Conservation (phyloP, 169 alveolate species). For the Cryptosporidium muris region DNA sequence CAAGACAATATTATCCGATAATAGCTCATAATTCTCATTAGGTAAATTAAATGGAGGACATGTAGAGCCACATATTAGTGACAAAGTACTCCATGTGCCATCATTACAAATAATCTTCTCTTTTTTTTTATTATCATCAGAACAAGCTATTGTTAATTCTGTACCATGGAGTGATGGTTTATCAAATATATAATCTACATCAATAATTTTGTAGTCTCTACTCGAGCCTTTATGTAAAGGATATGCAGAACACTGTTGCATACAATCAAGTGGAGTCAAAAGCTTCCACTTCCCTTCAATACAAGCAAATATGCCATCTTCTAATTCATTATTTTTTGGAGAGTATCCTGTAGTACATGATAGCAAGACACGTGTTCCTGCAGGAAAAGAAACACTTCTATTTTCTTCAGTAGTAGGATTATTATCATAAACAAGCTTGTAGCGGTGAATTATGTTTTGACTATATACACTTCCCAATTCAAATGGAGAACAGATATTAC, state of each 20-base stretch:
- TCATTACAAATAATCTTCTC: conserved; percentile 72
- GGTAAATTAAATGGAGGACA: conserved; percentile 73
- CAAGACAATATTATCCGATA: conserved; percentile 7
- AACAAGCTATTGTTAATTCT: not conserved
- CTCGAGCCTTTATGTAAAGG: conserved; percentile 39
- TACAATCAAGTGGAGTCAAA: conserved; percentile 1
- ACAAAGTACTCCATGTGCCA: conserved; percentile 75
- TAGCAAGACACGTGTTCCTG: conserved; percentile 45
- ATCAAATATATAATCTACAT: not conserved
- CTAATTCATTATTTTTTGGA: conserved; percentile 1
- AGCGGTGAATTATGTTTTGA: not conserved
- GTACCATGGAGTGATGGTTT: conserved; percentile 19
- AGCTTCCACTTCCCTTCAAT: conserved; percentile 41
- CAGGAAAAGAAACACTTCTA: conserved; percentile 2
- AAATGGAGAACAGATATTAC: conserved; percentile 16
- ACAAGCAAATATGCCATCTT: conserved; percentile 42
- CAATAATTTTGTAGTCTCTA: conserved; percentile 23
- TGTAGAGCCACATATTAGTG: conserved; percentile 73
- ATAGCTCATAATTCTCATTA: conserved; percentile 18
- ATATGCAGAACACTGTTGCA: conserved; percentile 41
- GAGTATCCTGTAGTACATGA: conserved; percentile 44
- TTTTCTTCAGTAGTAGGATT: conserved; percentile 5
- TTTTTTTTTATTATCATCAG: conserved; percentile 23
- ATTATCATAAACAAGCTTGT: conserved; percentile 19
- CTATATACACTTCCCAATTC: conserved; percentile 13